Conservation (phyloP, 2,329 filamentous ascomycete genomes). For the Didymella keratinophila region DNA sequence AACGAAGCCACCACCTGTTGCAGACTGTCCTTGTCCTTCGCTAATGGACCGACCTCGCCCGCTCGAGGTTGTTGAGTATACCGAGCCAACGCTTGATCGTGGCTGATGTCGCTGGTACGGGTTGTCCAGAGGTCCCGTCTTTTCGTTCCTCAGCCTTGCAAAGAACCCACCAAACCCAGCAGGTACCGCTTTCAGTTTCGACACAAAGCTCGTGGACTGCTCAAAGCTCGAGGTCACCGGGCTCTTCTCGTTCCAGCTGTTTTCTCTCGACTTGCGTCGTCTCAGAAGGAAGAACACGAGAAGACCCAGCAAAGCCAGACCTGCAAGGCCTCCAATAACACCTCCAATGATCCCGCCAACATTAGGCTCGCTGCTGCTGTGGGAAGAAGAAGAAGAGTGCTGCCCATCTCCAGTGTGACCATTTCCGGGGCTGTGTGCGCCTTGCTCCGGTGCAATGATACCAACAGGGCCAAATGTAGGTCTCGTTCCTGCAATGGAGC, state of each 20-base stretch:
- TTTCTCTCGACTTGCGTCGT: constrained; percentile 39
- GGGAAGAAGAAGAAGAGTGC: constrained; percentile 7
- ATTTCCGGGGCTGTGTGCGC: constrained; percentile 19
- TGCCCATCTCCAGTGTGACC: constrained; percentile 27
- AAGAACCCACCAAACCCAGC: constrained; percentile 33
- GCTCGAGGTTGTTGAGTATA: constrained; percentile 41
- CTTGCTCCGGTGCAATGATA: constrained; percentile 39
- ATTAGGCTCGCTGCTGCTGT: constrained; percentile 19
- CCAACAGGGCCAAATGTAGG: constrained; percentile 40
- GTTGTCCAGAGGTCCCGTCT: constrained; percentile 37
- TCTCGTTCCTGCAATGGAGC: constrained; percentile 24
- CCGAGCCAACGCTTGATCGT: constrained; percentile 43
- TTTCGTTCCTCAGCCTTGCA: constrained; percentile 41
- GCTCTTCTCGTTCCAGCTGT: constrained; percentile 31
- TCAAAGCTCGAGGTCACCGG: constrained; percentile 18
- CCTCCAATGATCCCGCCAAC: constrained; percentile 47
- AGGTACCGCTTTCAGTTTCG: constrained; percentile 35
- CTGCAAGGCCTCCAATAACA: constrained; percentile 46
- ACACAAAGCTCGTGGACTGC: constrained; percentile 19
- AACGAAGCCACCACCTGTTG: constrained; percentile 30
- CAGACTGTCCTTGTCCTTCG: constrained; percentile 35
- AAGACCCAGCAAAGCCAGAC: constrained; percentile 40
- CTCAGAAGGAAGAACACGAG: constrained; percentile 47
- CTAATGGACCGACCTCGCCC: constrained; percentile 39
- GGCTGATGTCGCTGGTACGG: constrained; percentile 41